Evolutionary conservation across 2,329 filamentous ascomycete genomes (phyloP).

Genomic region (Coniochaeta hoffmannii): DNA sequence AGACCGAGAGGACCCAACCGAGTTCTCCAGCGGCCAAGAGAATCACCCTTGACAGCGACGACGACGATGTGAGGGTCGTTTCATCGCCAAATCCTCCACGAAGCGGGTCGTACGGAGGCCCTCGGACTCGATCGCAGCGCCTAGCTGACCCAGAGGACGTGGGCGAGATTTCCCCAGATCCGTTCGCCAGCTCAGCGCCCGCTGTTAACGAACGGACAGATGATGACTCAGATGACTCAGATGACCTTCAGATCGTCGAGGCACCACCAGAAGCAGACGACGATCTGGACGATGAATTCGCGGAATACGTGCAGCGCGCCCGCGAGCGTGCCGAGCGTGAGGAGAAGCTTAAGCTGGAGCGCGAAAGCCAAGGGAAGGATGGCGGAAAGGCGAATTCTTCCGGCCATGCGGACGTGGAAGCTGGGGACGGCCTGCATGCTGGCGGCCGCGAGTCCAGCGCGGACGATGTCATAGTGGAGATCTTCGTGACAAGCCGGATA

Average conservation of each 20-base stretch:
- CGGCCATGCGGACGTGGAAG: neutral
- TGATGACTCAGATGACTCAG: slow-evolving; percentile 5
- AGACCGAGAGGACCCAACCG: slow-evolving; percentile 4
- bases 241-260: slow-evolving; percentile 4
- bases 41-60: neutral
- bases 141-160: neutral
- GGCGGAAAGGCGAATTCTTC: neutral
- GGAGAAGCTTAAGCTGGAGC: neutral
- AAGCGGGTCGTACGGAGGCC: neutral
- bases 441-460: neutral
- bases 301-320: slow-evolving; percentile 37
- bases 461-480: slow-evolving; percentile 32
- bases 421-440: neutral
- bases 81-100: neutral
- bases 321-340: slow-evolving; percentile 19
- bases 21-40: neutral
- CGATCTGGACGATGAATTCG: slow-evolving; percentile 28
- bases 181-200: neutral
- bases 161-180: neutral
- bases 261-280: slow-evolving; percentile 14
- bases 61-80: neutral
- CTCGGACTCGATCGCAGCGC: neutral
- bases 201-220: neutral
- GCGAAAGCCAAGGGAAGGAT: neutral
- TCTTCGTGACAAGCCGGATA: slow-evolving; percentile 64